Evolutionary conservation across 495 filamentous ascomycete genomes (phyloP).

Genomic region (Neurospora africana): DNA sequence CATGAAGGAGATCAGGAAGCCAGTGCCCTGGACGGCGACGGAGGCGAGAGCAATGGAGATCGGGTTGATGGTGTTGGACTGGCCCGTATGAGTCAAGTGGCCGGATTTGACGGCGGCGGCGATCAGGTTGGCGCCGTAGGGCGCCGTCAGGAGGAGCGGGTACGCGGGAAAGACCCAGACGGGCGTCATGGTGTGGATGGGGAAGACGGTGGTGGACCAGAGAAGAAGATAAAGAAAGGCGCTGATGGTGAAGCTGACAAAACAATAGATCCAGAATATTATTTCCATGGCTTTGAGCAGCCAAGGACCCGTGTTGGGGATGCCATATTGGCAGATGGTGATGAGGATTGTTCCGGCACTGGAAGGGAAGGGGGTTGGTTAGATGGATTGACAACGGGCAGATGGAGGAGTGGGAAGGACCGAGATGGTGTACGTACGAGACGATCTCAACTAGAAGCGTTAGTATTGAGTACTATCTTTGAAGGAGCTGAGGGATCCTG

Average conservation of each 20-base stretch:
- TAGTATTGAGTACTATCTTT: neutral
- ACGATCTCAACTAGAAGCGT: constrained; percentile 27
- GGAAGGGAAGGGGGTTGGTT: neutral
- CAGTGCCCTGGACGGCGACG: constrained; percentile 67
- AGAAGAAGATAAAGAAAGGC: constrained; percentile 64
- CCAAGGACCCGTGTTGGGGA: constrained; percentile 56
- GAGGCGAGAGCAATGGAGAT: constrained; percentile 62
- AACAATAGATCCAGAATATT: constrained; percentile 65
- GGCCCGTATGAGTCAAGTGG: constrained; percentile 8
- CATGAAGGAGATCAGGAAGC: constrained; percentile 78
- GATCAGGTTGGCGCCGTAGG: constrained; percentile 60
- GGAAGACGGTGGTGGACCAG: constrained; percentile 55
- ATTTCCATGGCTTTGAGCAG: constrained; percentile 50
- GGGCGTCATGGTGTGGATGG: constrained; percentile 79
- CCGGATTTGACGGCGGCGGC: constrained; percentile 24
- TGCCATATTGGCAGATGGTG: constrained; percentile 71
- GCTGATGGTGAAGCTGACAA: constrained; percentile 52
- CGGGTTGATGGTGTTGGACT: constrained; percentile 34
- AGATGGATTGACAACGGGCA: neutral
- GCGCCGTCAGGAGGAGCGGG: constrained; percentile 69
- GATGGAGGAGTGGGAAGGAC: constrained; percentile 2
- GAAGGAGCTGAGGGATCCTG: neutral
- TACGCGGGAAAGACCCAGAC: constrained; percentile 91
- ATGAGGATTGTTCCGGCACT: constrained; percentile 66
- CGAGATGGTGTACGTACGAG: constrained; percentile 19